Base-by-base conservation (phyloP, 257 asterid species). In the Buddleja alternifolia region DNA sequence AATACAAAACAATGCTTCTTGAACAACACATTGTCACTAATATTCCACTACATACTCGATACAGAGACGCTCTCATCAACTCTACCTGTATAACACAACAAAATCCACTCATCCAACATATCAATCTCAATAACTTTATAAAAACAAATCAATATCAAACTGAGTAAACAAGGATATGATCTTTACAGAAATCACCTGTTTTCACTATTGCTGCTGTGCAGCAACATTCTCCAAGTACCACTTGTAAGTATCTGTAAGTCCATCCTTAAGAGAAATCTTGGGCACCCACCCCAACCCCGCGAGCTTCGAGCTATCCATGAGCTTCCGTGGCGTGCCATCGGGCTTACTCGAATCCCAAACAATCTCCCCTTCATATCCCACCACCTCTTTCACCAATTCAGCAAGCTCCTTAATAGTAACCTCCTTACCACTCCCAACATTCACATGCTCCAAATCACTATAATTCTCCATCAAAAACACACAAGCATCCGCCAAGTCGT, bases 261-360 rank as follows among this genome's bases (percentile, higher is more conserved):
- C 97, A 62, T 86, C 94, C 64, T 78, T 80, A 3, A 93, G 92
- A 17, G 91, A 80, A 59, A 91, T 76, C 83, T 87, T 89, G 0
- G 97, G 88, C 56, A 74, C 74, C 99, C 97, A 90, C 15, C 99
- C 99, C 85, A 90, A 72, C 15, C 74, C 80, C n/a, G 73, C 85
- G 34, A 94, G 86, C 75, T 79, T 90, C 0, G 97, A 85, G 75
- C 86, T 89, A 75, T 94, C 97, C 97, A 94, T 90, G 62, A 94
- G 93, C 88, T 94, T 91, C 81, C 97, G 86, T 0, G 97, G 97
- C 1, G 96, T 94, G 34, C 99, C 99, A 72, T 91, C 97, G 0
- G 96, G 97, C 85, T 89, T 94, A 20, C 74, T 82, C 25, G 83
- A 75, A 78, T 93, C 99, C 99, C 99, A 90, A 10, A 84, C 77